Evolutionary conservation across 148 eudicot species (phyloP).

Genomic region (Rhododendron henanense): DNA sequence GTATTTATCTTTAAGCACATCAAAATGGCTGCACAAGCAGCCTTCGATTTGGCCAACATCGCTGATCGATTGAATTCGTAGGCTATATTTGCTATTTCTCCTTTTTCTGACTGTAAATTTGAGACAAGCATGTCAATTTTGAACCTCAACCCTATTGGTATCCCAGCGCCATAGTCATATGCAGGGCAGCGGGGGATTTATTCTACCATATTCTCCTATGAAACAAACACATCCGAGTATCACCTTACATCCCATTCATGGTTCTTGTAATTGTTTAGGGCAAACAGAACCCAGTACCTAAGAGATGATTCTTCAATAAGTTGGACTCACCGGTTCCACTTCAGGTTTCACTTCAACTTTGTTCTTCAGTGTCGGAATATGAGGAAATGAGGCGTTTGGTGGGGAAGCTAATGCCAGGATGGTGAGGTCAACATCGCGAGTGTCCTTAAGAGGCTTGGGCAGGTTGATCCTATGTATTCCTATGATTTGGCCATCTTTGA

Average conservation of each 20-base stretch:
- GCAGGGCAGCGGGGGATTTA: neutral
- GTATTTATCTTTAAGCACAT: neutral
- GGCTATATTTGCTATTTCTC: neutral
- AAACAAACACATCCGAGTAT: neutral
- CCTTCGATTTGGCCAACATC: neutral
- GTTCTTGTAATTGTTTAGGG: neutral
- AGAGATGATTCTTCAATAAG: slow-evolving; percentile 12
- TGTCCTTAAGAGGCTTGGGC: slow-evolving; percentile 11
- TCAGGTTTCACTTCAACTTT: slow-evolving; percentile 8
- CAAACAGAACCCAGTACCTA: neutral
- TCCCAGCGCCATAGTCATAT: neutral
- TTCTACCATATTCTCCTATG: neutral
- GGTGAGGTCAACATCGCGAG: slow-evolving; percentile 19
- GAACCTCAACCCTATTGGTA: neutral
- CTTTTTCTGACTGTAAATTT: slow-evolving; percentile 2
- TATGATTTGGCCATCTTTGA: slow-evolving; percentile 37
- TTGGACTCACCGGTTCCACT: neutral
- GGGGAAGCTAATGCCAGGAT: slow-evolving; percentile 20
- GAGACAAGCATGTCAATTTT: neutral
- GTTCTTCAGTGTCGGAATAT: neutral
- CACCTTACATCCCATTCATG: neutral
- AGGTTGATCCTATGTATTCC: neutral
- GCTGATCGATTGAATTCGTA: neutral
- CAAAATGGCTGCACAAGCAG: neutral
- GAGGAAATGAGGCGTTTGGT: slow-evolving; percentile 14